Evolutionary conservation across 768 basidiomycete genomes (phyloP), one percentile per base, ranked within the genome.

Genomic region (Suillus discolor): DNA sequence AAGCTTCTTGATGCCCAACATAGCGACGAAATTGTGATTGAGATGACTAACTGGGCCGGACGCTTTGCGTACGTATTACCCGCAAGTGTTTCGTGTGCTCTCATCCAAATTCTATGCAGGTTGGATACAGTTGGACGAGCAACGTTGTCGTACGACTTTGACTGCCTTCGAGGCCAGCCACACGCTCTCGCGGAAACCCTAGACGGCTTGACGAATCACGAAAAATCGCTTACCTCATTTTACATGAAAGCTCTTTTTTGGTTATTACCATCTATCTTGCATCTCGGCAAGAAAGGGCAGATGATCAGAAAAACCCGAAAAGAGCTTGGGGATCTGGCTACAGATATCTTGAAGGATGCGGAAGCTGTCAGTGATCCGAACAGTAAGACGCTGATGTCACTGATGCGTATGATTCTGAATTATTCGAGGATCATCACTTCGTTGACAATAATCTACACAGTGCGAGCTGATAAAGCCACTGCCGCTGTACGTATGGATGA

Each of bases 171-270:
- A 13, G 85, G 83, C 18, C 78, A 78, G 54, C 76, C 83, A 4
- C 81, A 86, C 69, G 71, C 79, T 28, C 73, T 89, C 4, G 81
- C 84, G 25, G 81, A 84, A 67, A 79, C 86, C 9, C 74, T 89
- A 53, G 85, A 89, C 69, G 82, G 82, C 34, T 76, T 89, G 31
- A 88, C 86, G n/a, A 88, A 87, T 71, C 84, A 83, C 57, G 83
- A 88, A 71, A 83, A 87, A 70, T 85, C 79, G 44, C 69, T 70
- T n/a, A 82, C 83, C 59, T 85, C 85, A 4, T 88, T 88, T 71
- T 87, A 88, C 68, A 87, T 88, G 81, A 83, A 86, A 45, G 85
- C 88, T 44, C 76, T 89, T 31, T 87, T 89, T 64, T 87, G 85
- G 86, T 72, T 86, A 18, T 81, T 85, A 34, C 88, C 88, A 3